These are phyloP conservation scores for Phaeophleospora eucalypticola DNA, from an alignment of 2,329 filamentous ascomycete genomes.

Conservation along the genomic window DNA sequence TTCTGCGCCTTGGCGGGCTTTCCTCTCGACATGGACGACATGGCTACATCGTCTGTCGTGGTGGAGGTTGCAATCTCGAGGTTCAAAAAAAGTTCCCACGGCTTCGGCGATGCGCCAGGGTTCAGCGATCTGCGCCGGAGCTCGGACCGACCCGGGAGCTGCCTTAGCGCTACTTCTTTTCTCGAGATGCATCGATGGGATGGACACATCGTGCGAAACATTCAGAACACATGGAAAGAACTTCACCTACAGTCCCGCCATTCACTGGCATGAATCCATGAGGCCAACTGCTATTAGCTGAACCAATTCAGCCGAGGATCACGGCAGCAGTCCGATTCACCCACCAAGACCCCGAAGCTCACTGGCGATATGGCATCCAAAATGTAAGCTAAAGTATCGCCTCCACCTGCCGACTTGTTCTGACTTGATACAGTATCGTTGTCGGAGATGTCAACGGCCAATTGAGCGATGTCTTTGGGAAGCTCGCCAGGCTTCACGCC, in stretches of 20 bases:
- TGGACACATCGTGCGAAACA: no score
- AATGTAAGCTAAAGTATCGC: no score
- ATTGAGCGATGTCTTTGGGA: constrained; percentile 68
- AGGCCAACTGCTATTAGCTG: no score
- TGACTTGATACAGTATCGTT: constrained; percentile 58
- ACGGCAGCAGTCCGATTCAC: no score
- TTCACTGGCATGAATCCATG: no score
- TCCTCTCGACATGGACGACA: constrained; percentile 44
- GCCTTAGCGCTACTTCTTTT: no score
- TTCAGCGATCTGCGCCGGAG: neutral
- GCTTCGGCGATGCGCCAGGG: neutral
- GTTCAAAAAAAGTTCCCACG: neutral
- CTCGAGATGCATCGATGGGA: no score
- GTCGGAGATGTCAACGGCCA: constrained; percentile 79
- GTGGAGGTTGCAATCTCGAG: neutral
- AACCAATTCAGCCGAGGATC: no score
- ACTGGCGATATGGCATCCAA: neutral
- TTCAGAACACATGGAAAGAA: no score
- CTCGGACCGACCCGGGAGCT: constrained; percentile 8
- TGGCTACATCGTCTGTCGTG: constrained; percentile 27
- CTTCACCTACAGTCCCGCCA: no score
- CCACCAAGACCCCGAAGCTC: no score
- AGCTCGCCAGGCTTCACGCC: constrained; percentile 71
- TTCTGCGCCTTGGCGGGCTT: constrained; percentile 22
- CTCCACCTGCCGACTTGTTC: no score